phyloP scores from a whole-genome alignment of 2,329 filamentous ascomycete species.

The Colletotrichum caudatum region DNA sequence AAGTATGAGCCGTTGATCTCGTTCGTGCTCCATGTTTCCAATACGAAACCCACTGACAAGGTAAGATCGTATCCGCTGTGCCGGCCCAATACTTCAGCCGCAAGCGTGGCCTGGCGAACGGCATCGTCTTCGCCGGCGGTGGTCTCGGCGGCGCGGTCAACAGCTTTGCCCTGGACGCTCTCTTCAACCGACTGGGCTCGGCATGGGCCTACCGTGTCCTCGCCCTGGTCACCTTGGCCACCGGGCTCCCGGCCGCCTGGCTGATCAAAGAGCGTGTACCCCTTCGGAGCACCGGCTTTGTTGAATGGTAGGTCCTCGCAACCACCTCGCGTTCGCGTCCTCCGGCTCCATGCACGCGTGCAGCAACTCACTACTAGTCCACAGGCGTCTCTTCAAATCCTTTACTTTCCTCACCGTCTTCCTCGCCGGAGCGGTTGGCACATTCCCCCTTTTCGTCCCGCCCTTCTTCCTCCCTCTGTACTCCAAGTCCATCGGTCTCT shows the following conservation, averaged over 20 bases:
- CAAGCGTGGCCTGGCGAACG: slow-evolving; percentile 67
- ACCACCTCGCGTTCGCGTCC: not conserved
- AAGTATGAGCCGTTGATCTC: not conserved
- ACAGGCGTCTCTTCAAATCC: slow-evolving; percentile 65
- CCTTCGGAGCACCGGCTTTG: slow-evolving; percentile 53
- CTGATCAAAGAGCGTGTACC: slow-evolving; percentile 63
- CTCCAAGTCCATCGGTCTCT: slow-evolving; percentile 65
- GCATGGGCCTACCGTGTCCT: slow-evolving; percentile 67
- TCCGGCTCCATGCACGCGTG: no score
- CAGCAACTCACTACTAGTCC: slow-evolving; percentile 31
- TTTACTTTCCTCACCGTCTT: slow-evolving; percentile 65
- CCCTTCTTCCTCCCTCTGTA: slow-evolving; percentile 72
- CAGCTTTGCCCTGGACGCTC: slow-evolving; percentile 60
- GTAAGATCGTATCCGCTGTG: slow-evolving; percentile 57
- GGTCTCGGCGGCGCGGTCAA: slow-evolving; percentile 68
- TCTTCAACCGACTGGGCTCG: slow-evolving; percentile 59
- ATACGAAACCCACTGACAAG: slow-evolving; percentile 22
- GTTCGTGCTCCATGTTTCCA: not conserved
- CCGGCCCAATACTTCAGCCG: slow-evolving; percentile 67
- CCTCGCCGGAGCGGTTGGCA: slow-evolving; percentile 65
- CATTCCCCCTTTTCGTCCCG: slow-evolving; percentile 71
- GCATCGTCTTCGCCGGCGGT: slow-evolving; percentile 65
- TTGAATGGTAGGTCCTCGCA: slow-evolving; percentile 60
- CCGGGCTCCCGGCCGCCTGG: slow-evolving; percentile 67
- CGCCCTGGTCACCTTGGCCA: slow-evolving; percentile 63